Evolutionary conservation across 345 rosid genomes (phyloP).

Genomic region (Hypericum perforatum): DNA sequence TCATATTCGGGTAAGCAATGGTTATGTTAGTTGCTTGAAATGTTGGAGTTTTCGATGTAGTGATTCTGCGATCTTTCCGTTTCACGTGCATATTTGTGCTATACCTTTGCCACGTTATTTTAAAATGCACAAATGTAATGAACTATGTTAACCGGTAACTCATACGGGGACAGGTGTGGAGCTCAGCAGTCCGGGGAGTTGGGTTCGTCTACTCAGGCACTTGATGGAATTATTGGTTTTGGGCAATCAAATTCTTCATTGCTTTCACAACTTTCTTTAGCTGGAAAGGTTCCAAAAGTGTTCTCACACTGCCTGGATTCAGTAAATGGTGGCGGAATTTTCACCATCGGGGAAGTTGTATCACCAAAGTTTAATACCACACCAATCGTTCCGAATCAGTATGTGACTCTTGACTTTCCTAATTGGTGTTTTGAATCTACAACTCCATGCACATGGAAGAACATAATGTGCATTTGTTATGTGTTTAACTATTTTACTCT

Average conservation of each 20-base stretch:
- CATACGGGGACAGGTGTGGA: slow-evolving; percentile 47
- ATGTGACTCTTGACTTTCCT: slow-evolving; percentile 19
- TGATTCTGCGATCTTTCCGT: too few relatives aligned
- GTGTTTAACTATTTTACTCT: too few relatives aligned
- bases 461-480: too few relatives aligned
- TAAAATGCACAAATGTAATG: slow-evolving; percentile 1
- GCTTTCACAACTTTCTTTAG: slow-evolving; percentile 69
- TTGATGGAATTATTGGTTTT: slow-evolving; percentile 87
- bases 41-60: too few relatives aligned
- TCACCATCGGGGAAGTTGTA: slow-evolving; percentile 63
- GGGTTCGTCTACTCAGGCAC: slow-evolving; percentile 44
- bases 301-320: slow-evolving; percentile 85
- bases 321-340: slow-evolving; percentile 71
- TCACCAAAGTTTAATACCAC: slow-evolving; percentile 60
- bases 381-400: slow-evolving; percentile 67
- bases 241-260: slow-evolving; percentile 79
- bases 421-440: background rate
- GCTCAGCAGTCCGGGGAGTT: slow-evolving; percentile 64
- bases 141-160: slow-evolving; percentile 1
- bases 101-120: too few relatives aligned
- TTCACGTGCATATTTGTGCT: too few relatives aligned
- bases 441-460: too few relatives aligned
- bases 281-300: slow-evolving; percentile 48
- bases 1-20: slow-evolving; percentile 58
- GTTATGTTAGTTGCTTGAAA: background rate